Base-by-base conservation (phyloP, 2,329 filamentous ascomycete genomes). In the Triangularia verruculosa region DNA sequence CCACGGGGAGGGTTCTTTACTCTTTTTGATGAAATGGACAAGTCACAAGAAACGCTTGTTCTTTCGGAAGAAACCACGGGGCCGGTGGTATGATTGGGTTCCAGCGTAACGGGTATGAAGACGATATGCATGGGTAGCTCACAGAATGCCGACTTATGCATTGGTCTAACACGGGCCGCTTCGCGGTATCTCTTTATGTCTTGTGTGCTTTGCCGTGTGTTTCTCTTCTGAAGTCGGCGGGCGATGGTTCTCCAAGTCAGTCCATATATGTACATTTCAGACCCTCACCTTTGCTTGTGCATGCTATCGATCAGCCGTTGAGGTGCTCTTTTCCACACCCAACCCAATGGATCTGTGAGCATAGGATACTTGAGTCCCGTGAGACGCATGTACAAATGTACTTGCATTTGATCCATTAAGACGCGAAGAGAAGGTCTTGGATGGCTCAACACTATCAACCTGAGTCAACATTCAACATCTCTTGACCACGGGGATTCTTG, bases 101-200 rank as follows among this genome's bases (percentile, higher is more conserved):
- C 68, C 64, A 69, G 69, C 65, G 69, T 54, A 54, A 54, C 63
- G 62, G 70, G 70, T 60, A 67, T 62, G 20, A 54, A 54, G 51
- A 54, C 51, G 51, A 24, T 66, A 60, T 70, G 71, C 71, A 72
- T 72, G 71, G 69, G 72, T 72, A 73, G 72, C 71, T 69, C 68
- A 72, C 66, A 69, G 68, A 70, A 70, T 70, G 68, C 65, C 69
- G 63, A 71, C 71, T 70, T 70, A 67, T 72, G 72, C 70, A 72
- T 68, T 69, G 68, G 65, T 71, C 70, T 54, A 24, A 47, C 39
- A 47, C 11, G 39, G 39, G 39, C 39, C 39, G 39, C 39, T 47
- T 47, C 39, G 39, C 39, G 39, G 39, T n/a, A 20, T 47, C n/a
- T 47, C 20, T 11, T 47, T 17, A 9, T 20, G 39, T 47, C n/a